Percentiles rank a stretch among this genome's conserved stretches.
phyloP scores from a whole-genome alignment of 2,329 filamentous ascomycete species.

The Corniculantispora saksenae region DNA sequence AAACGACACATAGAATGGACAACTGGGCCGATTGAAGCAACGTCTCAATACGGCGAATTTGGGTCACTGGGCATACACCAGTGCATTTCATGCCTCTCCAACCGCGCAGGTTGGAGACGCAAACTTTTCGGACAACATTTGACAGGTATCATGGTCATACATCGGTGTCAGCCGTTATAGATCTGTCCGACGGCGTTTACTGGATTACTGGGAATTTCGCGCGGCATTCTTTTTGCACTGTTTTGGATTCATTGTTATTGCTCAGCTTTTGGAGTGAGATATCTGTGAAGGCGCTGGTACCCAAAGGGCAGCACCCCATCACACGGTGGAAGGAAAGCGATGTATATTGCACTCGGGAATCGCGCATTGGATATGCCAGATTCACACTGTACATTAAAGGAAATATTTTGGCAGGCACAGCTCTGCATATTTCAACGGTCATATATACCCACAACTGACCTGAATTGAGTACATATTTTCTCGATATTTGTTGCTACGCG shows the following conservation, averaged over 20 bases:
- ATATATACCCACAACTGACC: conserved; percentile 18
- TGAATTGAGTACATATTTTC: conserved; percentile 9
- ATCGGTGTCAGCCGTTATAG: conserved; percentile 4
- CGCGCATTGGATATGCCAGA: neutral
- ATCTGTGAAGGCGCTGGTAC: conserved; percentile 14
- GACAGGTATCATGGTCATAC: neutral
- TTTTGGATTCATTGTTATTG: neutral
- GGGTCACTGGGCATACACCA: no score
- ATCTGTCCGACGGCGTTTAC: conserved; percentile 13
- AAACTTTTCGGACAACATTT: neutral
- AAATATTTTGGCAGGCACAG: conserved; percentile 7
- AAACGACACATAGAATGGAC: conserved; percentile 10
- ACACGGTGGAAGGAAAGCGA: neutral
- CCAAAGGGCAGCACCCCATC: conserved; percentile 16
- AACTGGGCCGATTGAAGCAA: conserved; percentile 1
- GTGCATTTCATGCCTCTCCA: no score
- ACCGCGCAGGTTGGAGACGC: neutral
- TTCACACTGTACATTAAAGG: conserved; percentile 16
- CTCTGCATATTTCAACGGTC: conserved; percentile 8
- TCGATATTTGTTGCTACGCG: neutral
- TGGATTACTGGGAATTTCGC: neutral
- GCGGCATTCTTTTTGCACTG: neutral
- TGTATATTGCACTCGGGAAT: conserved; percentile 14
- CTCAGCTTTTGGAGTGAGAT: conserved; percentile 1
- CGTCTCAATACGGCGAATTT: neutral